Percentiles rank a stretch among this genome's conserved stretches.
These are phyloP conservation scores for Podospora australis DNA, from an alignment of 495 filamentous ascomycete species.

Conservation along the genomic window DNA sequence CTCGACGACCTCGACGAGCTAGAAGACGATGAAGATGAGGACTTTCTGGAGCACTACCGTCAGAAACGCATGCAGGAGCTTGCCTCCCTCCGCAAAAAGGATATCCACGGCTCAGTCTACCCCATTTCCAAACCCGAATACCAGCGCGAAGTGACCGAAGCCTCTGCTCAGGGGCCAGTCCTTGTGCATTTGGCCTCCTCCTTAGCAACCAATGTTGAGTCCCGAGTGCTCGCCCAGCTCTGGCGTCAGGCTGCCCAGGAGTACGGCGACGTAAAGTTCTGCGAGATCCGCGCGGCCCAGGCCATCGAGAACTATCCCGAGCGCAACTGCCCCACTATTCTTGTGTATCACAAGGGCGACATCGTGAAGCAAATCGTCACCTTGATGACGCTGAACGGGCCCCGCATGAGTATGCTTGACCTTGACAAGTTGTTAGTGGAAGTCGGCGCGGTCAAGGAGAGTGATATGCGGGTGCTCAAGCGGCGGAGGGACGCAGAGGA, in stretches of 20 bases:
- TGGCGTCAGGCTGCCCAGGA: conserved; percentile 78
- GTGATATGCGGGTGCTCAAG: conserved; percentile 69
- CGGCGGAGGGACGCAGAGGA: conserved; percentile 55
- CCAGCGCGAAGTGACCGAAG: conserved; percentile 83
- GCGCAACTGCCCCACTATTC: conserved; percentile 85
- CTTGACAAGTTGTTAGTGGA: conserved; percentile 75
- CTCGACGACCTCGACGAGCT: conserved; percentile 88
- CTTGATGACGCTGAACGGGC: conserved; percentile 68
- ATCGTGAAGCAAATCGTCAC: conserved; percentile 85
- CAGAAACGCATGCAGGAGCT: conserved; percentile 81
- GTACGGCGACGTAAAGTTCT: conserved; percentile 95
- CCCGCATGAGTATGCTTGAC: conserved; percentile 53
- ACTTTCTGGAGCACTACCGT: conserved; percentile 78
- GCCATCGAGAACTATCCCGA: conserved; percentile 97
- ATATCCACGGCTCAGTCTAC: conserved; percentile 82
- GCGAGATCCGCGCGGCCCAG: conserved; percentile 85
- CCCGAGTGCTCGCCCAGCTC: conserved; percentile 71
- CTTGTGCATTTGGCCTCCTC: conserved; percentile 82
- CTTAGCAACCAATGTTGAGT: conserved; percentile 71
- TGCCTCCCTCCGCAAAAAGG: conserved; percentile 61
- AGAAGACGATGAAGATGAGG: conserved; percentile 88
- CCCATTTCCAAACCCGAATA: conserved; percentile 93
- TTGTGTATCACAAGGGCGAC: conserved; percentile 87
- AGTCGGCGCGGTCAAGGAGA: conserved; percentile 66
- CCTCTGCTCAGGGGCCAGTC: conserved; percentile 64